These are phyloP conservation scores for Ceratobasidium sp. DNA, from an alignment of 1,284 basidiomycete species.

Conservation along the genomic window DNA sequence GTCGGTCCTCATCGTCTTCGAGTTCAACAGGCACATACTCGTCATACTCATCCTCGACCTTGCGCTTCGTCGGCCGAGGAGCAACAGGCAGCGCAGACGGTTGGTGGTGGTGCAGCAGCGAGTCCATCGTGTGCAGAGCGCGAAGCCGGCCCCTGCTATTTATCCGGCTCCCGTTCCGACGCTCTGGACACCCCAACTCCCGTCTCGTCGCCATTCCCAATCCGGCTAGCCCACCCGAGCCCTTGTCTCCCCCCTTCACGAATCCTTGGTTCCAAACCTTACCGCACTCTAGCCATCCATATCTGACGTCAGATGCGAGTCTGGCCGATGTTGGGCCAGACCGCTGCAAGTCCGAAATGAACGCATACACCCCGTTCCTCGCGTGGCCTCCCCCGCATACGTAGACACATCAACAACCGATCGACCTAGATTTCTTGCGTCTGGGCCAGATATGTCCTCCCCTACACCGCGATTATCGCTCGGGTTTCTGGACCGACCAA, in stretches of 20 bases:
- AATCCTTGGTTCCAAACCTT: background rate
- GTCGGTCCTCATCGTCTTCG: conserved; percentile 19
- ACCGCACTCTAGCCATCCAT: background rate
- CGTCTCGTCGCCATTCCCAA: conserved; percentile 4
- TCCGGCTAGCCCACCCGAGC: background rate
- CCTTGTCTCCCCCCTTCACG: background rate
- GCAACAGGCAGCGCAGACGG: background rate
- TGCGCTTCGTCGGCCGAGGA: conserved; percentile 23
- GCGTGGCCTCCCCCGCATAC: conserved; percentile 1
- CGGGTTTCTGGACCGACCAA: too few relatives aligned
- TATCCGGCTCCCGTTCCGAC: background rate
- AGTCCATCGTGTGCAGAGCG: conserved; percentile 22
- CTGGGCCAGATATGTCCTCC: too few relatives aligned
- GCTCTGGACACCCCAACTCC: conserved; percentile 16
- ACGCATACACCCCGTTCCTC: conserved; percentile 1
- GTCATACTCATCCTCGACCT: conserved; percentile 17
- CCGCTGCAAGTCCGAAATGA: too few relatives aligned
- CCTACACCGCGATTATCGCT: too few relatives aligned
- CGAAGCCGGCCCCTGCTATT: background rate
- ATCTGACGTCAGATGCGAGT: background rate
- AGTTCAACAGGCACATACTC: background rate
- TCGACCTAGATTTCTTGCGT: too few relatives aligned
- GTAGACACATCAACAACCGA: background rate
- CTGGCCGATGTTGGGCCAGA: too few relatives aligned
- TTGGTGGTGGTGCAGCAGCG: conserved; percentile 1